phyloP scores from a whole-genome alignment of 2,329 filamentous ascomycete genomes.

The Plectosphaerella sp. region DNA sequence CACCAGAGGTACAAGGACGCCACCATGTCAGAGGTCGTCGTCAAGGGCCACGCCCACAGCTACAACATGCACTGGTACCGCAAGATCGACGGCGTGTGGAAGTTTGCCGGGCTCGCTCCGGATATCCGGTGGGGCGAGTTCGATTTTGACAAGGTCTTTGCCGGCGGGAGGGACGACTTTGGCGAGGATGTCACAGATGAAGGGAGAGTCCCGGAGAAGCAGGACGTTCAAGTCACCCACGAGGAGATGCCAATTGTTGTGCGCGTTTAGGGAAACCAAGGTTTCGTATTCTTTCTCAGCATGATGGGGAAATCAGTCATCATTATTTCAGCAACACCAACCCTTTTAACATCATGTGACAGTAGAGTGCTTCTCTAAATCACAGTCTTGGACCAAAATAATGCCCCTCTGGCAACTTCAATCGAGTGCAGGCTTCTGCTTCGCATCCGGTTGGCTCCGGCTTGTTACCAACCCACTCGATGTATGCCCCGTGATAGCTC shows the following conservation, averaged over 20 bases:
- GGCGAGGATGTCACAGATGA: slow-evolving; percentile 1
- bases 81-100: slow-evolving; percentile 56
- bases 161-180: slow-evolving; percentile 9
- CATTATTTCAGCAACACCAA: too few species aligned
- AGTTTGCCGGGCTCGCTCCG: slow-evolving; percentile 53
- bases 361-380: too few species aligned
- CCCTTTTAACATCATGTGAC: too few species aligned
- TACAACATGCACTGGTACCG: slow-evolving; percentile 54
- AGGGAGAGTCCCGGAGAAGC: background rate
- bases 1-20: slow-evolving; percentile 56
- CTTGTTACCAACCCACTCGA: slow-evolving; percentile 24
- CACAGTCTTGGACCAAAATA: slow-evolving; percentile 1
- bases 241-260: too few species aligned
- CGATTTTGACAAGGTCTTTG: slow-evolving; percentile 53
- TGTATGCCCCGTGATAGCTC: slow-evolving; percentile 14
- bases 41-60: slow-evolving; percentile 58
- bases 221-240: too few species aligned
- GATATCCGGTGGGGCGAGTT: slow-evolving; percentile 54
- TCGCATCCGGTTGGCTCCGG: slow-evolving; percentile 6
- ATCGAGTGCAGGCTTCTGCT: slow-evolving; percentile 2
- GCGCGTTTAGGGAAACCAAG: too few species aligned
- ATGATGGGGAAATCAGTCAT: too few species aligned
- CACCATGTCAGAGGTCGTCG: slow-evolving; percentile 39
- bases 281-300: too few species aligned
- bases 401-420: slow-evolving; percentile 4